Evolutionary conservation across 2,329 filamentous ascomycete species (phyloP).

Genomic region (Pseudogymnoascus sp.): DNA sequence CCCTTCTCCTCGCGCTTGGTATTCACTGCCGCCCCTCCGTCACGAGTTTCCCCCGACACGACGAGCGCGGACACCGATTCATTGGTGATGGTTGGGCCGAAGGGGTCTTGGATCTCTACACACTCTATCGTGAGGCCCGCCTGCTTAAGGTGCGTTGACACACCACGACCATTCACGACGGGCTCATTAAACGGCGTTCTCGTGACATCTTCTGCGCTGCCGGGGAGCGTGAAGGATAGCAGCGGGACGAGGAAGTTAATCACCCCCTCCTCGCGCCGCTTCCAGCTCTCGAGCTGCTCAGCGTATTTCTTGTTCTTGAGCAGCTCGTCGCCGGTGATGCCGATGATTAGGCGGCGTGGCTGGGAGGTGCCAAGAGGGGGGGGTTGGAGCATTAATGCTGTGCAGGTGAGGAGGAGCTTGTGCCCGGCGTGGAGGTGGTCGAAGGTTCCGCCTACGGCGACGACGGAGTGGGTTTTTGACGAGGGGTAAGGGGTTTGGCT

Average conservation of each 20-base stretch:
- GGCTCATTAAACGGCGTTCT: constrained; percentile 17
- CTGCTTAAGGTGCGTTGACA: constrained; percentile 49
- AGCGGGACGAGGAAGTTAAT: constrained; percentile 65
- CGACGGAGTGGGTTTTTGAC: constrained; percentile 41
- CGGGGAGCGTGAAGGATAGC: constrained; percentile 37
- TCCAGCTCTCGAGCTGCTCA: constrained; percentile 73
- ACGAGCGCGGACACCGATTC: constrained; percentile 71
- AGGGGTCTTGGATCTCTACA: constrained; percentile 79
- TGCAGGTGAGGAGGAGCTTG: constrained; percentile 90
- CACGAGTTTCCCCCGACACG: constrained; percentile 78
- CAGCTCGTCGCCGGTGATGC: constrained; percentile 81
- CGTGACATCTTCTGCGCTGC: constrained; percentile 28
- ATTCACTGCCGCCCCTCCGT: constrained; percentile 79
- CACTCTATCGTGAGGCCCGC: constrained; percentile 61
- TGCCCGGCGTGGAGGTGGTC: constrained; percentile 93
- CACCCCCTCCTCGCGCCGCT: constrained; percentile 58
- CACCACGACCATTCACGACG: constrained; percentile 38
- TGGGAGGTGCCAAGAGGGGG: constrained; percentile 27
- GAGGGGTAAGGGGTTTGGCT: constrained; percentile 11
- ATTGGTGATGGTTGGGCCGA: constrained; percentile 82
- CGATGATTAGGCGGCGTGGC: constrained; percentile 59
- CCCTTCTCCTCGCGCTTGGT: constrained; percentile 66
- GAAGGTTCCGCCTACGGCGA: constrained; percentile 88
- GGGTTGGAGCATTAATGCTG: constrained; percentile 60
- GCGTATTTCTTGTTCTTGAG: constrained; percentile 84